Percentiles rank a stretch among this genome's conserved stretches.
These are phyloP conservation scores for Colletotrichum theobromicola DNA, from an alignment of 2,329 filamentous ascomycete genomes.

Conservation along the genomic window DNA sequence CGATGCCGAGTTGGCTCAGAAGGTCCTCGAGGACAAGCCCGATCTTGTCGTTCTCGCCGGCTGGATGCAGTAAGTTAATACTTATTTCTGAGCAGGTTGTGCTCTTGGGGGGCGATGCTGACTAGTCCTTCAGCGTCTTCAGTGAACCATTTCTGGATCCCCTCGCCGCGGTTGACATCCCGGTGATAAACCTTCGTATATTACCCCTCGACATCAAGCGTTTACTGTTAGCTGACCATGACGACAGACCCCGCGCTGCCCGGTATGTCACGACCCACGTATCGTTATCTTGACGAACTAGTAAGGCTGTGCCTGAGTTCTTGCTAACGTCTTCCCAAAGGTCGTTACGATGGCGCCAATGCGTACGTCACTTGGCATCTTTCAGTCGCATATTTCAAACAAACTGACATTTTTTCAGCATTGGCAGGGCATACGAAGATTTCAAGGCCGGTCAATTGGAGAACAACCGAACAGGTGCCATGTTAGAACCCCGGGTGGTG, in stretches of 20 bases:
- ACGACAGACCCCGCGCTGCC: conserved; percentile 57
- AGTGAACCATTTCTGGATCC: conserved; percentile 67
- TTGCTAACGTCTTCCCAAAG: conserved; percentile 38
- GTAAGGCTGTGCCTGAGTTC: background rate
- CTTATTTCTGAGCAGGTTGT: background rate
- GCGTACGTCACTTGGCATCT: conserved; percentile 45
- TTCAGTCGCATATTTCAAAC: background rate
- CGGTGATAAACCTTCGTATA: conserved; percentile 81
- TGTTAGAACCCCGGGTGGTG: conserved; percentile 38
- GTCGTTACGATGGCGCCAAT: conserved; percentile 76
- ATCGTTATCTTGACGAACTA: background rate
- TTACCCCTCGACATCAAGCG: background rate
- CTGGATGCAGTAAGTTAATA: conserved; percentile 56
- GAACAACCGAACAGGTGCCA: conserved; percentile 78
- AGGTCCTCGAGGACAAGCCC: conserved; percentile 69
- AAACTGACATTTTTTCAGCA: conserved; percentile 36
- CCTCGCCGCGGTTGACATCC: conserved; percentile 64
- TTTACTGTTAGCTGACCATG: background rate
- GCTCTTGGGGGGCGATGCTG: background rate
- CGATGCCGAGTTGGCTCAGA: conserved; percentile 74
- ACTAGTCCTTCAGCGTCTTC: background rate
- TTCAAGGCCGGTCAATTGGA: conserved; percentile 69
- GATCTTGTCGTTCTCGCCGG: conserved; percentile 82
- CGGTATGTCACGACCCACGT: conserved; percentile 43
- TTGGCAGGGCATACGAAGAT: conserved; percentile 78